A percentile compares a stretch with the other conserved stretches of the same genome.
These are phyloP conservation scores for Vigna reflexopilosa DNA, from an alignment of 306 rosid genomes.

Conservation along the genomic window DNA sequence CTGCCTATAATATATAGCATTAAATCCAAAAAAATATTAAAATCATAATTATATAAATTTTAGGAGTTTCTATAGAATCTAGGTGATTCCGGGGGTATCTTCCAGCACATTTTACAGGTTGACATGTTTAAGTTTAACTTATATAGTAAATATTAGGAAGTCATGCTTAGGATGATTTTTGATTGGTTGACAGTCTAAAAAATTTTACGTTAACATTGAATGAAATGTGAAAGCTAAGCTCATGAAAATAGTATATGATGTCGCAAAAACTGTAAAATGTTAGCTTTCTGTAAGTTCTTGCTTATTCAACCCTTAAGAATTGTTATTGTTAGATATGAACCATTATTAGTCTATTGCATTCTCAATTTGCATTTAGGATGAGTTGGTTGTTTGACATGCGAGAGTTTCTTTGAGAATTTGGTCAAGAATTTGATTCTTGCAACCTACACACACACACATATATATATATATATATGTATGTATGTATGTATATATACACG, in stretches of 20 bases:
- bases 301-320: conserved; percentile 39
- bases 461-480: no score
- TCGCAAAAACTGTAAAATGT: conserved; percentile 15
- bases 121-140: neutral
- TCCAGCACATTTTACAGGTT: neutral
- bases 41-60: no score
- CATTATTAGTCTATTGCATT: conserved; percentile 21
- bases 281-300: conserved; percentile 38
- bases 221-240: neutral
- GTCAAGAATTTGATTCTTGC: no score
- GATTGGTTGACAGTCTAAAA: neutral
- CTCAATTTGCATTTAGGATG: neutral
- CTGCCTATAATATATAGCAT: no score
- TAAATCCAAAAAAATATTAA: no score
- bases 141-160: neutral
- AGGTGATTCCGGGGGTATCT: no score
- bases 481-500: no score
- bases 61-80: no score
- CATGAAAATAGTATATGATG: neutral
- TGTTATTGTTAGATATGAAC: conserved; percentile 3
- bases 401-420: no score
- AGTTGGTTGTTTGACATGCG: conserved; percentile 20
- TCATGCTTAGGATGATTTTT: neutral
- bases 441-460: no score
- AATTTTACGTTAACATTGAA: neutral